These are phyloP conservation scores for Leccinum huronense DNA, from an alignment of 1,284 basidiomycete genomes.

Conservation along the genomic window DNA sequence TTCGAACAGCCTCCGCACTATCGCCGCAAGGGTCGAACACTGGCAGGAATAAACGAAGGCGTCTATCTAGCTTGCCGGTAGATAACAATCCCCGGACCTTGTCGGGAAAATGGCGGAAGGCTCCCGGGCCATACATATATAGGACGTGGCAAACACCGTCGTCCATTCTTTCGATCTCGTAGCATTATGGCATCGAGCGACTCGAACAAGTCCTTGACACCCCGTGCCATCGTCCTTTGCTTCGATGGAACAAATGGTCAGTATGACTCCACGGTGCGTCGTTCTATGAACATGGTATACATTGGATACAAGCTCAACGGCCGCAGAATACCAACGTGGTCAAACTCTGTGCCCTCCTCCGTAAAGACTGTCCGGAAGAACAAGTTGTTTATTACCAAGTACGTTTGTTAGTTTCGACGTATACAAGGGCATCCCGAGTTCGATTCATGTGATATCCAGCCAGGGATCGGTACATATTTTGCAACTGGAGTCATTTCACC, in stretches of 20 bases:
- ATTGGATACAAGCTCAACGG: not conserved
- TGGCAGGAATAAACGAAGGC: not conserved
- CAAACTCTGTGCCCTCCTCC: slow-evolving; percentile 60
- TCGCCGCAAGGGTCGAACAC: not conserved
- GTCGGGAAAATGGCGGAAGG: not conserved
- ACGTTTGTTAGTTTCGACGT: slow-evolving; percentile 5
- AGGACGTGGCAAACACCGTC: not conserved
- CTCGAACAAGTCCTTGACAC: not conserved
- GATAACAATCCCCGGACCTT: not conserved
- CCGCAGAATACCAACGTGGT: slow-evolving; percentile 69
- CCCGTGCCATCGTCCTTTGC: slow-evolving; percentile 55
- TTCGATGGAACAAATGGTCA: slow-evolving; percentile 62
- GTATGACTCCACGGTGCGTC: slow-evolving; percentile 41
- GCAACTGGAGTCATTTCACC: slow-evolving; percentile 55
- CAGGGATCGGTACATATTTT: slow-evolving; percentile 64
- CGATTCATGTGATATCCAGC: slow-evolving; percentile 34
- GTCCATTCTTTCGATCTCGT: not conserved
- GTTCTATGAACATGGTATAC: not conserved
- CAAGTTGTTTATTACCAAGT: slow-evolving; percentile 74
- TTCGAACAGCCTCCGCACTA: not conserved
- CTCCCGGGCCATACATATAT: not conserved
- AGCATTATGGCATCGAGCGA: not conserved
- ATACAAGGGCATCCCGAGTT: not conserved
- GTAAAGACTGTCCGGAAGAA: slow-evolving; percentile 52
- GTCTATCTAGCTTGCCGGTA: not conserved